Evolutionary conservation across 352 stramenopile species (phyloP), one percentile per base, ranked within the genome.

Genomic region (Phytophthora cactorum): DNA sequence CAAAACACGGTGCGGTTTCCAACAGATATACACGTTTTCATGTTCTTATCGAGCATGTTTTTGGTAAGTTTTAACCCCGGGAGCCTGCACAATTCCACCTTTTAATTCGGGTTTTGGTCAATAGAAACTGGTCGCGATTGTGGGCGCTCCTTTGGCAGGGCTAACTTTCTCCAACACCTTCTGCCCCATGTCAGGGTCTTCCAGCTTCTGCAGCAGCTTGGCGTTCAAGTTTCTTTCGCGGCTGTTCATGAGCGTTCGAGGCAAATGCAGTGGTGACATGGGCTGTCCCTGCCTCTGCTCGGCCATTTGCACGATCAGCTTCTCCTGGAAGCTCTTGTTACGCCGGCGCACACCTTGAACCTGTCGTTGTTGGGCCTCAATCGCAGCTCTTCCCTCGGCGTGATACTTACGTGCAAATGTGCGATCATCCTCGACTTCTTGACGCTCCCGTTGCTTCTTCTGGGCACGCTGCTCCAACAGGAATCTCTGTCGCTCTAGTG

Each of bases 131-230:
- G 79, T 88, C n/a, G 77, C 53, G 52, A 86, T 84, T 41, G 77
- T 65, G n/a, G 74, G 62, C 27, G 69, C 63, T 53, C 82, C 71
- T 31, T 85, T 86, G 41, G 68, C 70, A 8, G 83, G 83, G 47
- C 81, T 91, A 43, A 91, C 73, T 52, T 90, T 89, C 60, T 81
- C 55, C 47, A 89, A 59, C 28, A 91, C 83, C 54, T 90, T 87
- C 28, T 81, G 67, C 7, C 75, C 71, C 44, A 91, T 54, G 9
- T 84, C 75, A 2, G 64, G 63, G 45, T 90, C 75, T 43, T 91
- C 79, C 1, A 91, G 74, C 58, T 91, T 91, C 60, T 89, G 71
- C n/a, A 91, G 58, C 12, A 88, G 62, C 62, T 88, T 84, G 25
- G 81, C 78, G 58, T 91, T 91, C 43, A 91, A 71, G 29, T 79